Base-by-base conservation (phyloP, 1,284 basidiomycete genomes). In the Ceratobasidium sp. region DNA sequence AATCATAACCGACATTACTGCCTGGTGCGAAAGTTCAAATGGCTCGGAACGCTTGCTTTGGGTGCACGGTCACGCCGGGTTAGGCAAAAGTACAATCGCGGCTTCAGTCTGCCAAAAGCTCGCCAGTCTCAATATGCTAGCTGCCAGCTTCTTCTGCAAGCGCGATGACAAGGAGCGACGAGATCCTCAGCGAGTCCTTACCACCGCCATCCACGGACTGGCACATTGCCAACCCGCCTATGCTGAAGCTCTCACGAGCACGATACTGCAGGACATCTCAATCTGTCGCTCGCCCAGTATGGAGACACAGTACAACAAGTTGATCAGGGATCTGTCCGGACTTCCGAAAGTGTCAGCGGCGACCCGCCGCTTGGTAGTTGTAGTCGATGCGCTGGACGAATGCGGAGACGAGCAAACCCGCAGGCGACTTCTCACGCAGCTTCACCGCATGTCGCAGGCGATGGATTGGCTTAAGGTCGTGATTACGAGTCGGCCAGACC, bases 401-500 rank as follows among this genome's bases (percentile, higher is more conserved):
- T 46, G 44, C 9, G 44, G 44, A n/a, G 44, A 46, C 6, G 18
- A 18, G 44, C 16, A 16, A 46, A 46, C 44, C 18, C 44, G 44
- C n/a, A 16, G 44, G n/a, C 44, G n/a, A 21, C 16, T 46, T 18
- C 44, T 46, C 44, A 21, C 16, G 9, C 44, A 46, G 18, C 44
- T 46, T 8, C 44, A 46, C 18, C 7, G 18, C 16, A 46, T 46
- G 44, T 46, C 44, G 18, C 44, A n/a, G 18, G n/a, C 44, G 18
- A 1, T 46, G 3, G 18, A n/a, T 25, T 60, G 58, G 58, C 33
- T 60, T 0, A 69, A 38, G 28, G 40, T 69, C 11, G 56, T 69
- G 58, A 25, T 69, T 23, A 69, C 66, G 0, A 58, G 53, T 44
- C 66, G 66, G 1, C 66, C 66, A 4, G 54, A 69, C 25, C 14